Percentiles rank a stretch among this genome's conserved stretches.
These are phyloP conservation scores for Casuarina cunninghamiana DNA, from an alignment of 306 rosid species.

Conservation along the genomic window DNA sequence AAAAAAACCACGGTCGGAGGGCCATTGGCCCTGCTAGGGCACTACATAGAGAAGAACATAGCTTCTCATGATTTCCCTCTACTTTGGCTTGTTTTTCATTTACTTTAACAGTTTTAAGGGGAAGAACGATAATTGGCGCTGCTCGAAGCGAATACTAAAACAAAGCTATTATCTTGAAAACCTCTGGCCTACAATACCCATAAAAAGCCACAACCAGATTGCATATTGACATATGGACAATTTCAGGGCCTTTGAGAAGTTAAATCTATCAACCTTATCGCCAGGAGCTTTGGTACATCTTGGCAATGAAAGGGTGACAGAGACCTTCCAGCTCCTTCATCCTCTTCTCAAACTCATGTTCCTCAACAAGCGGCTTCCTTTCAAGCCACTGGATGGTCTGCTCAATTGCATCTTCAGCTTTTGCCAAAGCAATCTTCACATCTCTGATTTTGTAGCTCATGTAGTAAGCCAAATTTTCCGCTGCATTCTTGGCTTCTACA, in stretches of 20 bases:
- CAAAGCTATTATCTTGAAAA: conserved; percentile 40
- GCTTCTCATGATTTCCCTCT: too few species aligned
- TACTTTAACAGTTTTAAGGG: conserved; percentile 27
- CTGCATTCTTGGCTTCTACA: conserved; percentile 4
- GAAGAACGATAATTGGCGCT: conserved; percentile 42
- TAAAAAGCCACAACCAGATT: background rate
- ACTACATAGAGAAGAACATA: too few species aligned
- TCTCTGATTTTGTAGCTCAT: conserved; percentile 9
- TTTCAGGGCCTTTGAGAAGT: conserved; percentile 25
- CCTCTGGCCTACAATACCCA: background rate
- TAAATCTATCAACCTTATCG: background rate
- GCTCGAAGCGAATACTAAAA: background rate
- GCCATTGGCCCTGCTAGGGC: too few species aligned
- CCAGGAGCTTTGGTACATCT: conserved; percentile 1
- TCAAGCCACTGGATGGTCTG: conserved; percentile 2
- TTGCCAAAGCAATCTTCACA: conserved; percentile 14
- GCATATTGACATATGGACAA: background rate
- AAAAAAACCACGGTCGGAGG: too few species aligned
- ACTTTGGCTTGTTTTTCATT: too few species aligned
- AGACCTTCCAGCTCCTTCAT: background rate
- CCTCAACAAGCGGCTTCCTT: conserved; percentile 4
- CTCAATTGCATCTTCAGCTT: conserved; percentile 11
- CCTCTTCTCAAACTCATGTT: conserved; percentile 9
- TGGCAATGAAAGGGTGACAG: conserved; percentile 1
- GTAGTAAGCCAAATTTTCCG: conserved; percentile 5